phyloP scores from a whole-genome alignment of 768 basidiomycete species.

The Mycena maculata region DNA sequence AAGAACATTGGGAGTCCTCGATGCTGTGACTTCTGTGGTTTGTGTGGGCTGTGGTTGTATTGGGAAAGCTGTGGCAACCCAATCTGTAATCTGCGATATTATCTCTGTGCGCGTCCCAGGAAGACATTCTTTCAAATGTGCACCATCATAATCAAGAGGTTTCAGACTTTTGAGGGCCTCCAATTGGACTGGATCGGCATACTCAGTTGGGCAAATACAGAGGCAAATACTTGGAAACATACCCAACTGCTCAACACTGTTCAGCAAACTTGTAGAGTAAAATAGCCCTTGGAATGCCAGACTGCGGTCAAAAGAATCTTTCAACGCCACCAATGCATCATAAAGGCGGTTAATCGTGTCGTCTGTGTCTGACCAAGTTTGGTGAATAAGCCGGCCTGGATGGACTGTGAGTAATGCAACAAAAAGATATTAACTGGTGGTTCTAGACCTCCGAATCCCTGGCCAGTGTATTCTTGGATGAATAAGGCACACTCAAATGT shows the following conservation, averaged over 20 bases:
- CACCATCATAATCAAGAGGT: background rate
- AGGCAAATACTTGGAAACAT: background rate
- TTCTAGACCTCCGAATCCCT: constrained; percentile 46
- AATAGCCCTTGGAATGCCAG: background rate
- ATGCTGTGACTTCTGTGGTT: too few relatives aligned
- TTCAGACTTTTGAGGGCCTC: background rate
- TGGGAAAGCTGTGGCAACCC: too few relatives aligned
- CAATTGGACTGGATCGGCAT: background rate
- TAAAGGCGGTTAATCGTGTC: background rate
- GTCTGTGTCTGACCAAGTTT: background rate
- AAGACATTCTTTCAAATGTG: constrained; percentile 18
- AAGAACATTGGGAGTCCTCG: constrained; percentile 24
- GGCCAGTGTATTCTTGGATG: constrained; percentile 46
- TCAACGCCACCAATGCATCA: background rate
- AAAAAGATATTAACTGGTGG: background rate
- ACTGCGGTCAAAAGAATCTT: background rate
- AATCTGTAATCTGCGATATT: constrained; percentile 21
- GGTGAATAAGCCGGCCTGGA: background rate
- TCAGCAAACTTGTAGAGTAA: background rate
- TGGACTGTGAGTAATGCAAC: background rate
- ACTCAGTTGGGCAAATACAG: background rate
- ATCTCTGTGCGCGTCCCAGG: constrained; percentile 23
- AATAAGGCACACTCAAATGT: constrained; percentile 52
- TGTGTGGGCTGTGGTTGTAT: too few relatives aligned
- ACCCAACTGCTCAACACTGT: background rate